Evolutionary conservation across 192 early-diverging fungal species (phyloP).

Genomic region (Coemansia sp.): DNA sequence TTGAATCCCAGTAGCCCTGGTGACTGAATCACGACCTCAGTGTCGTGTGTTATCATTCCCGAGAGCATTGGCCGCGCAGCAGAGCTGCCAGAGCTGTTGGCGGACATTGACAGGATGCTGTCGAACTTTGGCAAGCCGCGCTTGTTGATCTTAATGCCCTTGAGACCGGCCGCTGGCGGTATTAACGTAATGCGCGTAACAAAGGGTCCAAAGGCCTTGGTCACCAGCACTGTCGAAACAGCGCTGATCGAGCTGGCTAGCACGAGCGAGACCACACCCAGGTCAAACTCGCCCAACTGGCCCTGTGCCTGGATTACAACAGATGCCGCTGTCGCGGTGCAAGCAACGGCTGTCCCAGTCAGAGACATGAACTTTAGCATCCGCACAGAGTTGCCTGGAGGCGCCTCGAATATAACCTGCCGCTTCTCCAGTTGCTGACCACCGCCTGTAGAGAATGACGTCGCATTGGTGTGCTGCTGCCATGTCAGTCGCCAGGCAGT

Average conservation of each 20-base stretch:
- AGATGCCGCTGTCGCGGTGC: constrained; percentile 32
- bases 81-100: neutral
- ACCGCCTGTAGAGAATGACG: neutral
- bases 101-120: constrained; percentile 30
- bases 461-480: neutral
- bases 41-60: constrained; percentile 21
- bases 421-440: neutral
- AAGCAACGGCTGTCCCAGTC: constrained; percentile 29
- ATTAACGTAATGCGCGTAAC: constrained; percentile 42
- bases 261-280: constrained; percentile 21
- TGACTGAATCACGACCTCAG: constrained; percentile 41
- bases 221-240: constrained; percentile 37
- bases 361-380: constrained; percentile 58
- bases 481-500: neutral
- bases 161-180: constrained; percentile 1
- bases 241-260: constrained; percentile 44
- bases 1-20: constrained; percentile 44
- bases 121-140: constrained; percentile 53
- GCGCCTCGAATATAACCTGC: constrained; percentile 37
- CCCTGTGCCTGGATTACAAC: constrained; percentile 18
- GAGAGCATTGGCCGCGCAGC: constrained; percentile 17
- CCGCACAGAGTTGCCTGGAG: constrained; percentile 37
- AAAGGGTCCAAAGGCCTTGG: constrained; percentile 47
- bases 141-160: constrained; percentile 15
- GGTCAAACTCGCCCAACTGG: constrained; percentile 21